These are phyloP conservation scores for Phyllosticta capitalensis DNA, from an alignment of 2,329 filamentous ascomycete genomes.

Conservation along the genomic window DNA sequence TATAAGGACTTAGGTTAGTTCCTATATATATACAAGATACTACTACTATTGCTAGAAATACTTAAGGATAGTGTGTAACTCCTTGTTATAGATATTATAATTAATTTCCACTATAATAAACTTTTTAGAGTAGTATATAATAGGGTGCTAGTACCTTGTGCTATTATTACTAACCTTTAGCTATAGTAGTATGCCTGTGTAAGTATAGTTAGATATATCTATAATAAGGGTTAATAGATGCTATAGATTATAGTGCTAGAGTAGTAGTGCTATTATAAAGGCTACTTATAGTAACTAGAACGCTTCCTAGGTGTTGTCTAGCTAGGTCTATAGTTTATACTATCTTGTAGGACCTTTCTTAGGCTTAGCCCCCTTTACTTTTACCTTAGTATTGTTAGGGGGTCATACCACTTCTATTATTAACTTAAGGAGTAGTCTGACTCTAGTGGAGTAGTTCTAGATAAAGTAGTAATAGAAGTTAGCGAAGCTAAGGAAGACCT, in stretches of 20 bases:
- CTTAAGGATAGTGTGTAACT: no score
- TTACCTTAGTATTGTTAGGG: not conserved
- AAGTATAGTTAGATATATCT: not conserved
- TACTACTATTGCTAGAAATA: no score
- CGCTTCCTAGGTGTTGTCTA: not conserved
- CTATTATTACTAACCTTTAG: not conserved
- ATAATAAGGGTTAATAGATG: not conserved
- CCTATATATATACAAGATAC: no score
- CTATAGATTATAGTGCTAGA: not conserved
- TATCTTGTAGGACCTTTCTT: not conserved
- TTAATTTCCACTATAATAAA: no score
- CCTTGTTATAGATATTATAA: no score
- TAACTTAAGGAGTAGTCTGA: not conserved
- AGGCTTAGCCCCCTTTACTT: not conserved
- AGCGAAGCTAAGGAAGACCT: conserved; percentile 13
- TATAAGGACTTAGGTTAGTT: no score
- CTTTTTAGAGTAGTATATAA: no score
- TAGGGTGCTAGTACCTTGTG: no score
- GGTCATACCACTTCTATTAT: not conserved
- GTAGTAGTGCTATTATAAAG: no score
- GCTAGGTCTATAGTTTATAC: not conserved
- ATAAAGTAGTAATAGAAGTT: conserved; percentile 5
- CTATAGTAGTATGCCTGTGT: no score
- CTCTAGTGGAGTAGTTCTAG: not conserved
- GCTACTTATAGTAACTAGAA: not conserved